A percentile compares a stretch with the other conserved stretches of the same genome.
These are phyloP conservation scores for Nakazawaea holstii DNA, from an alignment of 805 yeast species.

Conservation along the genomic window DNA sequence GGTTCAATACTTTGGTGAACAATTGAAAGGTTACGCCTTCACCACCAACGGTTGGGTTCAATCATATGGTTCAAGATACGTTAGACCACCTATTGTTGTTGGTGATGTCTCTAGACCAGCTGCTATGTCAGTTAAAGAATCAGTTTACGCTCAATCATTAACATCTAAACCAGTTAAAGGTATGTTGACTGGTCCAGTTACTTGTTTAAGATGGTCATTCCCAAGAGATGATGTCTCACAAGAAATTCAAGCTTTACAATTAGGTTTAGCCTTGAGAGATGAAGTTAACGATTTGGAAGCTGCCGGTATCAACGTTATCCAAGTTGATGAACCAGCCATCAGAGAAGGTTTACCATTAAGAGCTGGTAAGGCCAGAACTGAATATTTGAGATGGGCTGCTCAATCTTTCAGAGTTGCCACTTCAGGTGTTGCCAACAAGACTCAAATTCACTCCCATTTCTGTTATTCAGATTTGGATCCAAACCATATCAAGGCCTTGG, in stretches of 20 bases:
- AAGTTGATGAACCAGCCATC: slow-evolving; percentile 99
- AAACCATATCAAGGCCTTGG: slow-evolving; percentile 98
- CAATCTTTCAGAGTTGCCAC: slow-evolving; percentile 99
- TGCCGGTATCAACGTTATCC: slow-evolving; percentile 96
- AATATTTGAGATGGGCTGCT: slow-evolving; percentile 98
- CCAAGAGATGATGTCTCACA: slow-evolving; percentile 98
- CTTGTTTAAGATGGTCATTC: slow-evolving; percentile 99
- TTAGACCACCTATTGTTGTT: slow-evolving; percentile 98
- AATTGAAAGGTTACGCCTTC: slow-evolving; percentile 96
- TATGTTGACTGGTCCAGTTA: slow-evolving; percentile 99
- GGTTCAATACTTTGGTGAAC: slow-evolving; percentile 99
- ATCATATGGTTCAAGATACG: slow-evolving; percentile 99
- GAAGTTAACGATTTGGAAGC: slow-evolving; percentile 98
- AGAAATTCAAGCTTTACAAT: slow-evolving; percentile 92
- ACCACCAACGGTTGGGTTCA: slow-evolving; percentile 99
- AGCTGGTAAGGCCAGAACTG: slow-evolving; percentile 94
- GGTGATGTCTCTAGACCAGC: slow-evolving; percentile 99
- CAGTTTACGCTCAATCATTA: slow-evolving; percentile 96
- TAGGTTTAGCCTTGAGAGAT: slow-evolving; percentile 96
- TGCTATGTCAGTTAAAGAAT: slow-evolving; percentile 98
- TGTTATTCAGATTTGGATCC: slow-evolving; percentile 99
- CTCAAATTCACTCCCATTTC: slow-evolving; percentile 99
- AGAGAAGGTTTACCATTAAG: slow-evolving; percentile 99
- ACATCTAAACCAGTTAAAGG: slow-evolving; percentile 97
- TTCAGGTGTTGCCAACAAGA: slow-evolving; percentile 90